Base-by-base conservation (phyloP, 208 protist species). In the Sergeia podlipaevii region DNA sequence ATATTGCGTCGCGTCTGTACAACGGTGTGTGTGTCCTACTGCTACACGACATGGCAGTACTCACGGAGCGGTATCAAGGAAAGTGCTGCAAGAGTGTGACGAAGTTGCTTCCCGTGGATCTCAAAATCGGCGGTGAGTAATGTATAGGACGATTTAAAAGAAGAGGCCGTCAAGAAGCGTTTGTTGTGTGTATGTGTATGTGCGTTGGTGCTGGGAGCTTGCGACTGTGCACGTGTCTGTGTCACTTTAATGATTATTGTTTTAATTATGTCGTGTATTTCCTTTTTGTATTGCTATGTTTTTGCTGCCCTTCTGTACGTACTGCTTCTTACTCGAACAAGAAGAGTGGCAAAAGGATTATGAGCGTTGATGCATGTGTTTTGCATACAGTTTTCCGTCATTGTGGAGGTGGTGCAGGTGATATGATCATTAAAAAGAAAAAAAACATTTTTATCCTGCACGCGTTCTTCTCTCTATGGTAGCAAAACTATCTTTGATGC, bases 11-110 rank as follows among this genome's bases (percentile, higher is more conserved):
- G n/a, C 65, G 74, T 48, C 61, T 92, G 17, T 89, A 92, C 65
- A 69, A 51, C 37, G 80, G 73, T 4, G 33, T 67, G 5, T 89
- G 85, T 48, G 60, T 60, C 21, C 85, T 87, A 59, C 55, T 89
- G 28, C 66, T 92, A n/a, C 77, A 78, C 32, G 80, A 92, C 71
- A 85, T 89, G 78, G 56, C 59, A 13, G 57, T 83, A 41, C 65
- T 92, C 10, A 70, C 85, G 6, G 68, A 78, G 48, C 80, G 85
- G 36, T 80, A 79, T 38, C 72, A 85, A 37, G 67, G 57, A 24
- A 87, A 89, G 60, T 78, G 75, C 39, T 51, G 70, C 45, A 87
- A 87, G 56, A 88, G 76, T 28, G 68, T 71, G 3, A 70, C 63
- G 17, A 65, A 70, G 24, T 60, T 92, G 10, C 51, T 89, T 32